phyloP scores from a whole-genome alignment of 169 alveolate genomes.

The Plasmodium knowlesi region DNA sequence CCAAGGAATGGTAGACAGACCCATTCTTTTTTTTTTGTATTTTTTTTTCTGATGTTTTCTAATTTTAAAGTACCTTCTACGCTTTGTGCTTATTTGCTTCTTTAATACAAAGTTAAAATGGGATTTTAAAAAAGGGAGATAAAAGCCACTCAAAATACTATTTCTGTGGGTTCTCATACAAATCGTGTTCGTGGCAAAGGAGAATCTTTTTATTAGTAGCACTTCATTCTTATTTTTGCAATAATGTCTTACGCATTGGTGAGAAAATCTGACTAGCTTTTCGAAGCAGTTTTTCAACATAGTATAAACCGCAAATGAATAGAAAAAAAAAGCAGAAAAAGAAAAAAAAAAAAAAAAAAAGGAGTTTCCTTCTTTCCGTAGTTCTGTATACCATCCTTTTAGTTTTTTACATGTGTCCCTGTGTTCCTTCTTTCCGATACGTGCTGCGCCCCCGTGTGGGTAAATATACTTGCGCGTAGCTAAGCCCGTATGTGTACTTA shows the following conservation, averaged over 20 bases:
- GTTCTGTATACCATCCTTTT: neutral
- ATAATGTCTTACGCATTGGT: slow-evolving; percentile 21
- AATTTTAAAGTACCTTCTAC: slow-evolving; percentile 84
- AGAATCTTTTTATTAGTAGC: neutral
- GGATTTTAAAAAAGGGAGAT: slow-evolving; percentile 5
- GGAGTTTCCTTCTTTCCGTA: neutral
- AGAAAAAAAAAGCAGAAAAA: neutral
- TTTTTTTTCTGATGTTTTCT: slow-evolving; percentile 86
- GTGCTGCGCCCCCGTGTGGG: neutral
- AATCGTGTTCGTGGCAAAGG: slow-evolving; percentile 6
- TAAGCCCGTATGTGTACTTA: neutral
- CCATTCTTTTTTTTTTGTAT: slow-evolving; percentile 82
- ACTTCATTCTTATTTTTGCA: slow-evolving; percentile 26
- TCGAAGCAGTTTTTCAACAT: slow-evolving; percentile 58
- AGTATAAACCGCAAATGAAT: neutral
- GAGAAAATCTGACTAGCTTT: slow-evolving; percentile 23
- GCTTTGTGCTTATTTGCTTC: slow-evolving; percentile 80
- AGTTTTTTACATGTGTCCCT: neutral
- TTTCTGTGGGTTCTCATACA: neutral
- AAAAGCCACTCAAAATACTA: neutral
- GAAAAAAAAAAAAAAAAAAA: neutral
- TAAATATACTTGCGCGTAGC: neutral
- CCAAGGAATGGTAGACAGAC: slow-evolving; percentile 83
- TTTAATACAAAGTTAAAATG: slow-evolving; percentile 8
- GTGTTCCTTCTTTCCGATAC: neutral